Conservation (phyloP, 495 filamentous ascomycete genomes). For the Neurospora sp. region DNA sequence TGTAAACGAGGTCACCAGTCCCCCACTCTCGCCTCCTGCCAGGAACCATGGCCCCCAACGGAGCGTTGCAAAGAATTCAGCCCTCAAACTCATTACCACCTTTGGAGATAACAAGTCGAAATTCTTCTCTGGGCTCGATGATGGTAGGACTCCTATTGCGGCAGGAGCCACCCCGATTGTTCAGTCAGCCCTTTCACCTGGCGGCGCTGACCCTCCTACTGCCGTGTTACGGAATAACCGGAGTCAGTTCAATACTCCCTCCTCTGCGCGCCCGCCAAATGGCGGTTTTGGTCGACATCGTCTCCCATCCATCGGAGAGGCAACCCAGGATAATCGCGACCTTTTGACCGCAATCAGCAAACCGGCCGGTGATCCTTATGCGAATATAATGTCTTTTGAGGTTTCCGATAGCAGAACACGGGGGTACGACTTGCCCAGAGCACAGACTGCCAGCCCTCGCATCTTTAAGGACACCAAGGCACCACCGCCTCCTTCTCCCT, state of each 20-base stretch:
- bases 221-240: conserved; percentile 55
- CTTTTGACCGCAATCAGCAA: conserved; percentile 18
- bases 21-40: conserved; percentile 47
- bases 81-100: conserved; percentile 85
- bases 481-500: conserved; percentile 42
- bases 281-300: conserved; percentile 52
- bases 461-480: conserved; percentile 32
- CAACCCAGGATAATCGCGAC: conserved; percentile 33
- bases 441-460: conserved; percentile 42
- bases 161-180: conserved; percentile 82
- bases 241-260: conserved; percentile 52
- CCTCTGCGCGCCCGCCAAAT: conserved; percentile 62
- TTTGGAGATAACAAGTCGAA: conserved; percentile 58
- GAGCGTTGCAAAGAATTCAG: conserved; percentile 62
- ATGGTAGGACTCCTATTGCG: conserved; percentile 67
- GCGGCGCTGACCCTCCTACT: conserved; percentile 50
- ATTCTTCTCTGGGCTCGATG: conserved; percentile 57
- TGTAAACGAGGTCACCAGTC: conserved; percentile 45
- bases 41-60: conserved; percentile 42
- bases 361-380: conserved; percentile 12
- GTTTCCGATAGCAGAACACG: conserved; percentile 1
- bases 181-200: conserved; percentile 76
- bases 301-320: conserved; percentile 79
- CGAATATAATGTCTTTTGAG: conserved; percentile 10
- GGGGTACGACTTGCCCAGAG: conserved; percentile 22